Evolutionary conservation across 1,284 basidiomycete species (phyloP), one percentile per base, ranked within the genome.

Genomic region (Pterula multifida): DNA sequence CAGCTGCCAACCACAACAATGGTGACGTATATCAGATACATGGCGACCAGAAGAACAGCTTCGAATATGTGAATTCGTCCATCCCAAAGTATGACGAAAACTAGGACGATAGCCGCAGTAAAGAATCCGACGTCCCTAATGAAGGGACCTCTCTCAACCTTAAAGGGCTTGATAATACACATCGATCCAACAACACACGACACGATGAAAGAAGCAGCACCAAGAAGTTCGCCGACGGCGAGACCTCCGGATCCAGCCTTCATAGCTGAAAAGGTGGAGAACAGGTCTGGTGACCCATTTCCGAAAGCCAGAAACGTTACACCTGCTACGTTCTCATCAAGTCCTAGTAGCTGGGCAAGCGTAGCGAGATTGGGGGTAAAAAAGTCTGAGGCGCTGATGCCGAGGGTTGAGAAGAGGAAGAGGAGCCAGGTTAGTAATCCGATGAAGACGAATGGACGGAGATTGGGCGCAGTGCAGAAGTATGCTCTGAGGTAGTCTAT

Each of bases 171-270:
- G 63, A 98, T 90, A 63, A 98, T 84, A 60, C 92, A 94, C 81
- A 98, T 96, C 15, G 87, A 88, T 3, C 95, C 95, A 2, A 90
- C 93, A 36, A 98, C 93, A 60, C 94, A 92, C 2, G 90, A 91
- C 19, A 93, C 84, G 63, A 98, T 95, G 68, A 98, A 98, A 1
- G 90, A 81, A 1, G 95, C 94, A 1, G 95, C 95, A 13, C 95
- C 95, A 21, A 98, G 72, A 3, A 98, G 76, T 66, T 98, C 95
- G 35, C 95, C 95, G 47, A 98, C 81, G 0, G 95, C 95, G 49
- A 98, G 68, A 50, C 89, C 81, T 3, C 93, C 92, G 0, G 92
- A 90, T 58, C 85, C 73, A 13, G 83, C 73, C 45, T 81, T 81
- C 80, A 98, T 90, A 15, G 95, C 90, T 0, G 90, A 88, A 63